Base-by-base conservation (phyloP, 352 stramenopile species). In the Pythium myriotylum region DNA sequence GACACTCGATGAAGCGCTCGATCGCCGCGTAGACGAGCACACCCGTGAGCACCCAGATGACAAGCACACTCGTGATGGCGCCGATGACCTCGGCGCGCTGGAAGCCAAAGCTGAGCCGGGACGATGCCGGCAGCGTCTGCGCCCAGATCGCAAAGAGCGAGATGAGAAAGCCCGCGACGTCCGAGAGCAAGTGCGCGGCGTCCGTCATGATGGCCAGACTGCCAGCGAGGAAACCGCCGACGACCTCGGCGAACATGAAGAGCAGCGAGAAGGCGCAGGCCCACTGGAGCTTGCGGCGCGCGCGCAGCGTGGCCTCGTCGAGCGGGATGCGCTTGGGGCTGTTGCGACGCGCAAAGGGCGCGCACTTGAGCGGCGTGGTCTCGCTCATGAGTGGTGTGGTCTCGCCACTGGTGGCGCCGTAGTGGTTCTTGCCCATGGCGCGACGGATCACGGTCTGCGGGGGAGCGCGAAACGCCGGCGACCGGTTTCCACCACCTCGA, bases 211-310 rank as follows among this genome's bases (percentile, higher is more conserved):
- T 97, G 12, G 97, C 97, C 16, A 99, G 76, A 57, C 89, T 98
- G 56, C 92, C 93, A 0, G 95, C 86, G 56, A 98, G 78, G 52
- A 96, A 92, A 9, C 97, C 97, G 19, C 96, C 97, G 32, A 97
- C 63, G 14, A 99, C 84, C 79, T 99, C 95, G 17, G 97, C 80
- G 29, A 96, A 73, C 81, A 99, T 98, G 76, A 99, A 99, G 40
- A 93, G 55, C 10, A 94, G 75, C 45, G 92, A 97, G 52, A 95
- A 95, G 5, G 79, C 56, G 41, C 83, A 92, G 0, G 86, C 86
- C 24, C 75, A 72, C 42, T 84, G 76, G 23, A 94, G 71, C 63
- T 94, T 94, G 39, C 72, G 77, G 57, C 90, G 82, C 41, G 84
- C 85, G 35, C 75, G 72, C 52, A 78, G 71, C 12, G 86, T 70